Conservation (phyloP, 768 basidiomycete species). For the Infundibulicybe gibba region DNA sequence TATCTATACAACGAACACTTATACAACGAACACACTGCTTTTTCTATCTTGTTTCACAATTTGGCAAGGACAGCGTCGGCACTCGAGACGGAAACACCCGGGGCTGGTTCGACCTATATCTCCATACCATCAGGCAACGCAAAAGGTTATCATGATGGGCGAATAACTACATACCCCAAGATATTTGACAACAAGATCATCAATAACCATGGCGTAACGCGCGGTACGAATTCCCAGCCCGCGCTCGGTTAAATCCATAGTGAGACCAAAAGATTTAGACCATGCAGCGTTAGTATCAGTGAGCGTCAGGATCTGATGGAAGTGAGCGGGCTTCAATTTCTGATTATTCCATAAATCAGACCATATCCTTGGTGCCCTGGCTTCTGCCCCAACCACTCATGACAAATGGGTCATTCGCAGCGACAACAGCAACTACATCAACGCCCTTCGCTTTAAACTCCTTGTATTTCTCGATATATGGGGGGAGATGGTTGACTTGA, state of each 20-base stretch:
- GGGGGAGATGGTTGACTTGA: slow-evolving; percentile 57
- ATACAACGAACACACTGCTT: background rate
- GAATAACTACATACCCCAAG: slow-evolving; percentile 40
- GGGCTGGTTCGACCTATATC: slow-evolving; percentile 43
- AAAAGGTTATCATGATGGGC: too few relatives aligned
- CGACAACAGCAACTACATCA: slow-evolving; percentile 66
- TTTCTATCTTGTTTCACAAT: slow-evolving; percentile 21
- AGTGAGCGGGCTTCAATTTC: background rate
- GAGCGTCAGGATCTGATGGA: slow-evolving; percentile 51
- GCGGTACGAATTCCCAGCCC: slow-evolving; percentile 58
- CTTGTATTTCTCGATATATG: slow-evolving; percentile 66
- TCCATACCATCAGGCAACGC: background rate
- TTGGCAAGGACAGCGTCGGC: slow-evolving; percentile 56
- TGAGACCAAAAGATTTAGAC: slow-evolving; percentile 52
- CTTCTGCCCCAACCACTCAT: slow-evolving; percentile 62
- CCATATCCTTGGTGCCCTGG: slow-evolving; percentile 66
- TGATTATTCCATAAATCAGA: slow-evolving; percentile 10
- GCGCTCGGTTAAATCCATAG: slow-evolving; percentile 42
- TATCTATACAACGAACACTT: background rate
- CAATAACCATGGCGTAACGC: slow-evolving; percentile 63
- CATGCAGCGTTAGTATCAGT: slow-evolving; percentile 54
- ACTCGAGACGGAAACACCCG: slow-evolving; percentile 52
- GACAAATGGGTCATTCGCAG: slow-evolving; percentile 81
- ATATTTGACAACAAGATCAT: slow-evolving; percentile 69
- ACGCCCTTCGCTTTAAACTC: slow-evolving; percentile 79